phyloP scores from a whole-genome alignment of 2,329 filamentous ascomycete genomes.

The Paramyrothecium roridum region DNA sequence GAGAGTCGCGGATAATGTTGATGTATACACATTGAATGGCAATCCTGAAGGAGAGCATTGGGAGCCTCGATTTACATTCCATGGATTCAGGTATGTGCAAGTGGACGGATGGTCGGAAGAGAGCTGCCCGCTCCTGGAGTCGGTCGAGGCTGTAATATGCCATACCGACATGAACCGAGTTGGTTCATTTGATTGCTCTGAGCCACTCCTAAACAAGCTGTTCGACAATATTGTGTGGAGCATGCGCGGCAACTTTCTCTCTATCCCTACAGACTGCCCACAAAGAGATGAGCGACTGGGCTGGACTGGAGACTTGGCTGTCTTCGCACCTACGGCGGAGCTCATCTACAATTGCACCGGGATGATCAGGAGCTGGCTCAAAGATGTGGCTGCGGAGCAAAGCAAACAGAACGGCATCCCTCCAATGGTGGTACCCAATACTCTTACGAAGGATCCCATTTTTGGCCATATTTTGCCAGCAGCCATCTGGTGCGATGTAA shows the following conservation, averaged over 20 bases:
- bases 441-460: background rate
- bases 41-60: constrained; percentile 20
- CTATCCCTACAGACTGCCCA: constrained; percentile 53
- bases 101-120: constrained; percentile 35
- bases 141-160: constrained; percentile 28
- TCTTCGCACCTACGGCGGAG: constrained; percentile 45
- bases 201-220: constrained; percentile 47
- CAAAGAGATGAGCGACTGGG: constrained; percentile 50
- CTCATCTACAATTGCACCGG: constrained; percentile 50
- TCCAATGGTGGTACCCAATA: constrained; percentile 1
- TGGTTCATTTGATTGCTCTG: constrained; percentile 47
- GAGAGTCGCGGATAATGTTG: constrained; percentile 34
- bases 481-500: constrained; percentile 37
- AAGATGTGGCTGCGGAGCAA: constrained; percentile 4
- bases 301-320: constrained; percentile 48
- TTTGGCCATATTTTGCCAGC: constrained; percentile 8
- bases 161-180: constrained; percentile 50
- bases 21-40: constrained; percentile 18
- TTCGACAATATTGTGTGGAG: constrained; percentile 51
- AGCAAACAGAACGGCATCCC: background rate
- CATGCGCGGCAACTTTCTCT: constrained; percentile 55
- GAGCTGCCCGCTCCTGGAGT: constrained; percentile 6
- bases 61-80: constrained; percentile 48
- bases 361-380: constrained; percentile 37
- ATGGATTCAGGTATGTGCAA: constrained; percentile 51